Evolutionary conservation across 257 asterid genomes (phyloP), one percentile per base, ranked within the genome.

Genomic region (Ilex aquifolium): DNA sequence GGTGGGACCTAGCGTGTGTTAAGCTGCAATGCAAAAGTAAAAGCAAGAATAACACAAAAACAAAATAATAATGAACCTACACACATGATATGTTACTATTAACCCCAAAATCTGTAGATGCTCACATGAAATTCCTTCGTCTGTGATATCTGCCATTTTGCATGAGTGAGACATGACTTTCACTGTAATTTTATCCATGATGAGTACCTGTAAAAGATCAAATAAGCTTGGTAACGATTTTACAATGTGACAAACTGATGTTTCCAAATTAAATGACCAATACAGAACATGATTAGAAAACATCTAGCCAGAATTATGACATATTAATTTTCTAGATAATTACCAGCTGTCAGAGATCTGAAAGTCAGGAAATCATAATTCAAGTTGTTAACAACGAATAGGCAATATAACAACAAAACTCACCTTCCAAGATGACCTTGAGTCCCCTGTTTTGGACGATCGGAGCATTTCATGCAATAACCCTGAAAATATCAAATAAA

Each of bases 71-170:
- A 1, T 36, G 5, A 4, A 36, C 42, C 5, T 36, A 36, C 42
- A 63, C 60, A 69, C 27, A 21, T 21, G n/a, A 52, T 62, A 46
- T 32, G 55, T 39, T 65, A 13, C 57, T 52, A 44, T 32, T 65
- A 61, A 21, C 61, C 36, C 15, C 8, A 36, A 53, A 58, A 10
- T 56, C 13, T 13, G 7, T 39, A 67, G 66, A 59, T 60, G 66
- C 96, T 87, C 83, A 93, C 99, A 74, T 61, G 99, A 93, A 80
- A 93, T 83, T 72, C 95, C 96, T 80, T 93, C 94, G 72, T 89
- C 96, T 1, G 97, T 89, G 60, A 93, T 93, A 73, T 93, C 99
- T 60, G 94, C 92, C 99, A 93, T 93, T 84, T 93, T 93, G 83
- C 97, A 89, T 49, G 97, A 82, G 73, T 73, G 73, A 14, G 99